A percentile compares a stretch with the other conserved stretches of the same genome.
These are phyloP conservation scores for Multifurca ochricompacta DNA, from an alignment of 768 basidiomycete genomes.

Conservation along the genomic window DNA sequence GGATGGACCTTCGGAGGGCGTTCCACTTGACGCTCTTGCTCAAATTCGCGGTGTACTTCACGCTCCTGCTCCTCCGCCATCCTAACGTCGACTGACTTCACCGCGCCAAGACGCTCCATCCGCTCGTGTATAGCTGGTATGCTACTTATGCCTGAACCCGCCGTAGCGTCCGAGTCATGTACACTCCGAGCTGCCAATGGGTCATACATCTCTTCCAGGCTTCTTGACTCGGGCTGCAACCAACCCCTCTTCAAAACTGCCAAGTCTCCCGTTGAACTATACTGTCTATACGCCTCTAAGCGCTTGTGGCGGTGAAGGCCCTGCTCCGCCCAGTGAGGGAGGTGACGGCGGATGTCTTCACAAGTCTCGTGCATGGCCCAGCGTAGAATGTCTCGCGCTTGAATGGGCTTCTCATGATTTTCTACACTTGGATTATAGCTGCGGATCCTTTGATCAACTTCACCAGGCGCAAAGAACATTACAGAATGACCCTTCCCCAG, in stretches of 20 bases:
- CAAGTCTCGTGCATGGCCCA: constrained; percentile 17
- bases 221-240: not conserved
- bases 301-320: constrained; percentile 5
- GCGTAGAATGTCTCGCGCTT: not conserved
- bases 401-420: not conserved
- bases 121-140: constrained; percentile 4
- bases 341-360: not conserved
- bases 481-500: constrained; percentile 17
- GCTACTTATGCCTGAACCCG: not conserved
- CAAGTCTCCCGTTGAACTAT: not conserved
- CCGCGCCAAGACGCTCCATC: constrained; percentile 2
- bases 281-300: not conserved
- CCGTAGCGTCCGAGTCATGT: not conserved
- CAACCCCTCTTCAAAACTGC: not conserved
- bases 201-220: constrained; percentile 1
- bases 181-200: too few relatives aligned
- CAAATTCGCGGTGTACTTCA: constrained; percentile 14
- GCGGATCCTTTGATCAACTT: constrained; percentile 14
- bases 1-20: constrained; percentile 1
- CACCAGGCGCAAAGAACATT: constrained; percentile 14
- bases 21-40: constrained; percentile 9
- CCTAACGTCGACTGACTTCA: not conserved
- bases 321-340: constrained; percentile 1
- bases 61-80: constrained; percentile 16
- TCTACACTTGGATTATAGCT: not conserved